Evolutionary conservation across 169 alveolate genomes (phyloP), one percentile per base, ranked within the genome.

Genomic region (Cryptosporidium ubiquitum): DNA sequence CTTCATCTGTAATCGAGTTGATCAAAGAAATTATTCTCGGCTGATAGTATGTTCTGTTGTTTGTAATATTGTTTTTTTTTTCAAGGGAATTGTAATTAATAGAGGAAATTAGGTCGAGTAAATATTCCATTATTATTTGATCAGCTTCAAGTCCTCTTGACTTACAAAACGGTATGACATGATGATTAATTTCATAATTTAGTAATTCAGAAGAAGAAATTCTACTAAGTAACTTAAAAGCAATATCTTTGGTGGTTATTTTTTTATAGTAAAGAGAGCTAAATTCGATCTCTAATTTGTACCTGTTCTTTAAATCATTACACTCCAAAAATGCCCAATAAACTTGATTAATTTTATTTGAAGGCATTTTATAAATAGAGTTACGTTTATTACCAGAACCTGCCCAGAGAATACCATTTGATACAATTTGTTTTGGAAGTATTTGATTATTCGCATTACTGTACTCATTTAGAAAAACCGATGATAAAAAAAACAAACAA

Each of bases 361-460:
- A 61, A 26, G 68, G 7, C 1, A 29, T 3, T 66, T 64, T 58
- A 44, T 61, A 26, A 60, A 79, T 61, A 42, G 33, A 20, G 31
- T 79, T 12, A n/a, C 75, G 74, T 58, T 49, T 79, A 64, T 79
- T 68, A 42, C 89, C 89, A 42, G 79, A 79, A 2, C 89, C 89
- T 39, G 89, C 89, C 89, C 89, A 79, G 61, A 79, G 49, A 37
- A 79, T 79, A 5, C 89, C 89, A 79, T 79, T 79, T 7, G 58
- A 40, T 23, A 79, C 89, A 60, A 79, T 64, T 79, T 61, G 89
- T 79, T 57, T 79, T 16, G 89, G 89, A 3, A 79, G 68, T 18
- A 49, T 18, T 7, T 29, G 79, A 44, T 40, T 58, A 33, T 79
- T 58, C 1, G 31, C 12, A 52, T 26, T 10, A 14, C 68, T 57